Percentiles rank a stretch among this genome's conserved stretches.
These are phyloP conservation scores for Microdochium nivale DNA, from an alignment of 2,329 filamentous ascomycete species.

Conservation along the genomic window DNA sequence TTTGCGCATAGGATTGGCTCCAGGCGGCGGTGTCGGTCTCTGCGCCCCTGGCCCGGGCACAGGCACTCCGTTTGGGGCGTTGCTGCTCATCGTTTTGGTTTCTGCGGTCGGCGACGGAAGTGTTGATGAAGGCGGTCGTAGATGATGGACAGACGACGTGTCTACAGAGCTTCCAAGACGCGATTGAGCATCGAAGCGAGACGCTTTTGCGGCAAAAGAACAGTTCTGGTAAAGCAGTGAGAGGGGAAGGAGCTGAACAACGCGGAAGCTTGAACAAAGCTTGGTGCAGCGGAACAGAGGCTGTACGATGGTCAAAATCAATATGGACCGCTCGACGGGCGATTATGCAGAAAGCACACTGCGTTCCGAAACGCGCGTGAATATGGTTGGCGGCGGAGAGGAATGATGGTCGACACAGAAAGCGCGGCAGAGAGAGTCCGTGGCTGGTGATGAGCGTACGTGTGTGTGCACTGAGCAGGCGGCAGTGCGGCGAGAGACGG, in stretches of 20 bases:
- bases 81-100: slow-evolving; percentile 22
- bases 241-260: neutral
- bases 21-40: slow-evolving; percentile 35
- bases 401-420: too few relatives aligned
- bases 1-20: slow-evolving; percentile 28
- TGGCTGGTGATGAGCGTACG: too few relatives aligned
- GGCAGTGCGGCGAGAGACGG: too few relatives aligned
- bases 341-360: too few relatives aligned
- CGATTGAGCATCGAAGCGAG: slow-evolving; percentile 10
- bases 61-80: slow-evolving; percentile 20
- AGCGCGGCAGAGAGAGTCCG: too few relatives aligned
- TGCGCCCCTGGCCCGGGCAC: slow-evolving; percentile 35
- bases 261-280: neutral
- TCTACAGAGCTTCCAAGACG: neutral
- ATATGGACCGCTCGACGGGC: too few relatives aligned
- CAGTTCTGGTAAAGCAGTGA: neutral
- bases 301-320: too few relatives aligned
- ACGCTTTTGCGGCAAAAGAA: slow-evolving; percentile 7
- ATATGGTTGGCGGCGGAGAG: too few relatives aligned
- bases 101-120: neutral
- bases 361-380: too few relatives aligned
- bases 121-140: neutral
- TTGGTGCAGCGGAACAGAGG: too few relatives aligned
- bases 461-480: too few relatives aligned
- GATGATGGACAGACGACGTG: neutral